Evolutionary conservation across 164 flowering plant species (phyloP).

Genomic region (Magnolia officinalis): DNA sequence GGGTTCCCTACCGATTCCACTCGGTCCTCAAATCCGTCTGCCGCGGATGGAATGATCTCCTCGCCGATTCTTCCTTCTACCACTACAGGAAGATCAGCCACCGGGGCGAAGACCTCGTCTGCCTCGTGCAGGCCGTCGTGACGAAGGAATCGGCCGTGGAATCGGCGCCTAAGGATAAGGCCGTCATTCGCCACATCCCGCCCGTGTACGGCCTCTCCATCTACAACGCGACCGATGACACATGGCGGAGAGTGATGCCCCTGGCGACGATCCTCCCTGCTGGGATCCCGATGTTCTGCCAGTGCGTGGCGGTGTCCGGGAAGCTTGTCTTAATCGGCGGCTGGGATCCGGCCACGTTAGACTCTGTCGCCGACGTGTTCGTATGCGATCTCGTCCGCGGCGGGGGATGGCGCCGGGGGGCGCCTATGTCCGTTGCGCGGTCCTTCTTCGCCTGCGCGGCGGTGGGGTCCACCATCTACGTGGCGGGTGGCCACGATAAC

Average conservation of each 20-base stretch:
- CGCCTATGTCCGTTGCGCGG: conserved; percentile 23
- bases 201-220: conserved; percentile 24
- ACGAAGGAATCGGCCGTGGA: conserved; percentile 2
- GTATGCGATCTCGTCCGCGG: conserved; percentile 18
- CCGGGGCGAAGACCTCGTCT: conserved; percentile 23
- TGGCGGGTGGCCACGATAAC: conserved; percentile 33
- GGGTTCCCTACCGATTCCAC: conserved; percentile 25
- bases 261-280: neutral
- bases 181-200: neutral
- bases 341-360: conserved; percentile 31
- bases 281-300: conserved; percentile 31
- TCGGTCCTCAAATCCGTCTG: conserved; percentile 24
- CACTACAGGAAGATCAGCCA: conserved; percentile 11
- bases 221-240: conserved; percentile 9
- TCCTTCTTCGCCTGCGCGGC: conserved; percentile 31
- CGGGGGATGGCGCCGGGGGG: conserved; percentile 21
- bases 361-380: conserved; percentile 25
- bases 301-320: conserved; percentile 24
- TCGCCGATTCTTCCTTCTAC: conserved; percentile 13
- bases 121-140: conserved; percentile 33
- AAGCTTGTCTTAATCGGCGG: conserved; percentile 34
- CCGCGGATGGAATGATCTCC: conserved; percentile 23
- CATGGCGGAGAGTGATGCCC: conserved; percentile 20
- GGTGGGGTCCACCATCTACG: conserved; percentile 14
- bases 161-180: neutral